phyloP scores from a whole-genome alignment of 345 rosid genomes.

The Hirschfeldia incana region DNA sequence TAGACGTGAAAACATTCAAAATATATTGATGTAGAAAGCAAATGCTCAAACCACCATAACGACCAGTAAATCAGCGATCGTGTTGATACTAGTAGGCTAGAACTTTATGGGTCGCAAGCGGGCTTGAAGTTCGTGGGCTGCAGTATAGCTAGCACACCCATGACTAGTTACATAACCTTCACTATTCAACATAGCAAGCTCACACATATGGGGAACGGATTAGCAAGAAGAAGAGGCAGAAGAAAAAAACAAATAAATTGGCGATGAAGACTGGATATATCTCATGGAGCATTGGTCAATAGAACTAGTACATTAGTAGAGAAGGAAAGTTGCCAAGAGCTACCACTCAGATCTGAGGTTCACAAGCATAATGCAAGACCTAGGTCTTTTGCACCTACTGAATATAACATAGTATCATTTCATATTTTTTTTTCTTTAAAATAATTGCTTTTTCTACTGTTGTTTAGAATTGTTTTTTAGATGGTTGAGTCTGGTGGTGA shows the following conservation, averaged over 20 bases:
- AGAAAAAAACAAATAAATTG: not conserved
- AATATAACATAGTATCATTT: not conserved
- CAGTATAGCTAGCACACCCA: not conserved
- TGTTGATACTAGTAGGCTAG: not conserved
- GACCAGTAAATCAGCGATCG: too few relatives aligned
- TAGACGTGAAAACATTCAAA: not conserved
- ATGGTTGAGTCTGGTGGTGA: not conserved
- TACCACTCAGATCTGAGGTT: not conserved
- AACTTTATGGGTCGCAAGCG: not conserved
- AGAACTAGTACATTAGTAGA: not conserved
- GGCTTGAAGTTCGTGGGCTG: not conserved
- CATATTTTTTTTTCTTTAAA: too few relatives aligned
- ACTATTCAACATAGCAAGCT: not conserved
- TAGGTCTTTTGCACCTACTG: not conserved
- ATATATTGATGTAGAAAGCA: not conserved
- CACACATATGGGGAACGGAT: not conserved
- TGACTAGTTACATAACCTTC: not conserved
- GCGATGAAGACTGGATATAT: not conserved
- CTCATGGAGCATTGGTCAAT: not conserved
- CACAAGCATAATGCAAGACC: not conserved
- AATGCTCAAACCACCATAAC: not conserved
- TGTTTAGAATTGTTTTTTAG: not conserved
- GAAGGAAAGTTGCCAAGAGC: not conserved
- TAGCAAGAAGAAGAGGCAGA: not conserved
- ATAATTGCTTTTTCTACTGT: not conserved